Percentiles rank a stretch among this genome's conserved stretches.
phyloP scores from a whole-genome alignment of 805 yeast species.

The Sporopachydermia lactativora region DNA sequence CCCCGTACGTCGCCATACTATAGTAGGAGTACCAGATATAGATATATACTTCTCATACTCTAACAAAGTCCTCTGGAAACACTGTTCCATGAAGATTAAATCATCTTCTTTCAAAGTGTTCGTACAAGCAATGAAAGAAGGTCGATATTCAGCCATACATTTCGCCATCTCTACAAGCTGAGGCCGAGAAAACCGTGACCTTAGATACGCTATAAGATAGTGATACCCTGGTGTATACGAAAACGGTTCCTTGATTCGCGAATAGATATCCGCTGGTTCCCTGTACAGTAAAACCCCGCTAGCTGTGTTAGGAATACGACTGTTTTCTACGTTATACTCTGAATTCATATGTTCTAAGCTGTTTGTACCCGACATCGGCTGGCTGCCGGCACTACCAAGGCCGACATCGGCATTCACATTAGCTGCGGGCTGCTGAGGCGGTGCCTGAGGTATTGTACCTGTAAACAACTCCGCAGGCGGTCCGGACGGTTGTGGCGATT shows the following conservation, averaged over 20 bases:
- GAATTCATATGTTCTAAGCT: slow-evolving; percentile 5
- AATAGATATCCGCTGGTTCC: slow-evolving; percentile 72
- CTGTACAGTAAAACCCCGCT: slow-evolving; percentile 30
- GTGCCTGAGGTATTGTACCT: no score
- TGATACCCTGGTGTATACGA: slow-evolving; percentile 89
- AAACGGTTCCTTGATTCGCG: slow-evolving; percentile 60
- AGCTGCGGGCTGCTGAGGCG: no score
- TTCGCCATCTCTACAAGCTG: slow-evolving; percentile 73
- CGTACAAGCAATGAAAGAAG: slow-evolving; percentile 86
- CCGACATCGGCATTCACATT: no score
- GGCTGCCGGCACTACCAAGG: no score
- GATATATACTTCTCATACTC: slow-evolving; percentile 80
- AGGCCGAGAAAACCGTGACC: slow-evolving; percentile 51
- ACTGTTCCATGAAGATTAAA: slow-evolving; percentile 88
- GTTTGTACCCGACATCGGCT: no score
- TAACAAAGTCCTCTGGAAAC: slow-evolving; percentile 81
- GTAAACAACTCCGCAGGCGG: not conserved
- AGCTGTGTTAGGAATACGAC: slow-evolving; percentile 2
- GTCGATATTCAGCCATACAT: slow-evolving; percentile 81
- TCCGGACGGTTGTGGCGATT: slow-evolving; percentile 1
- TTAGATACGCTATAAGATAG: slow-evolving; percentile 57
- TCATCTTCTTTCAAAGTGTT: slow-evolving; percentile 82
- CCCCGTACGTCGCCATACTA: slow-evolving; percentile 93
- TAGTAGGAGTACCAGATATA: slow-evolving; percentile 84
- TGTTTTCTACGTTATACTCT: slow-evolving; percentile 9